Evolutionary conservation across 495 filamentous ascomycete genomes (phyloP), one percentile per base, ranked within the genome.

Genomic region (Penicillium chermesinum): DNA sequence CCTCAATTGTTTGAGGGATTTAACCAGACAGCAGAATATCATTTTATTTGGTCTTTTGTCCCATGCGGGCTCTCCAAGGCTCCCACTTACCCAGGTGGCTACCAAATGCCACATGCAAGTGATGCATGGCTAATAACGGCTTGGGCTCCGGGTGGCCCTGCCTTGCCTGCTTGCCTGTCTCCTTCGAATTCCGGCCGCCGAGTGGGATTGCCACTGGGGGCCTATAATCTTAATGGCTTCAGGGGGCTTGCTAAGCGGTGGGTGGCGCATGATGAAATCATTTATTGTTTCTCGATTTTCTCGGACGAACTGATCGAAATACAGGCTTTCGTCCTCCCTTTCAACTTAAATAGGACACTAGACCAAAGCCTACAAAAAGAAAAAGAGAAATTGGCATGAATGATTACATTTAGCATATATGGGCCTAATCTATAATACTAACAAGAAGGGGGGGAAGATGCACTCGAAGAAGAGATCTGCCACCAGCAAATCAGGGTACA

Each of bases 361-460:
- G n/a, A n/a, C n/a, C n/a, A n/a, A n/a, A 30, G 25, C 5, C 5
- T 46, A 38, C 25, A 15, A 15, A 16, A 14, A 46, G 15, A 30
- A 12, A 21, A 38, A 30, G 10, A 10, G 25, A 10, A 39, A n/a
- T 33, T 53, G 37, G 35, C 46, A 38, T 48, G 46, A 54, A 35
- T 51, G 50, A 60, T 63, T 60, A 58, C 46, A 53, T 60, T 60
- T 47, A 49, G 41, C 44, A 60, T 56, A 55, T 54, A 27, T 43
- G 42, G 17, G 42, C 38, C 48, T 34, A 38, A 49, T 63, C 57
- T 63, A 59, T 57, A 41, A 43, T 53, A 46, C 44, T 54, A 53
- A 54, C 54, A 54, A 54, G 40, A 54, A 50, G 33, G 46, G 52
- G 32, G 46, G 55, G 44, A 15, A 13, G 35, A 48, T 52, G 49